Evolutionary conservation across 148 eudicot species (phyloP), one percentile per base, ranked within the genome.

Genomic region (Nepenthes mirabilis): DNA sequence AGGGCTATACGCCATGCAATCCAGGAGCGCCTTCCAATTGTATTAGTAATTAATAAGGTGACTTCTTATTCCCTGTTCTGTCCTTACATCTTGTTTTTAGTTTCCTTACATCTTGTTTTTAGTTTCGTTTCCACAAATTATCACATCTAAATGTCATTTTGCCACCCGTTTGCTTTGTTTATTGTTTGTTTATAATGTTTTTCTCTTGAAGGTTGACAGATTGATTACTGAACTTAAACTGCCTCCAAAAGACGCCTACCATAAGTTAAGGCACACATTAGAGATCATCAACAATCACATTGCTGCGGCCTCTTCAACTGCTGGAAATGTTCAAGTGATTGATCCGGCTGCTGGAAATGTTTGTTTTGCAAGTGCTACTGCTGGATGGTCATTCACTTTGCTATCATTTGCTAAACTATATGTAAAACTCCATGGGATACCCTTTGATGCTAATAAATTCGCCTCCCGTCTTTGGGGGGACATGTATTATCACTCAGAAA

Each of bases 391-490:
- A 34, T 94, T 94, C 70, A 94, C 97, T 47, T 66, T 94, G 72
- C 99, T 81, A 48, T 89, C 99, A 57, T 94, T 89, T 78, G 99
- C 99, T 9, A 94, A 94, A 73, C 77, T 89, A 32, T 94, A 94
- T 73, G 95, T 82, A 9, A 94, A 89, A 60, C 82, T 94, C 51
- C 99, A 94, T 61, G 99, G 99, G 14, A 78, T 89, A 66, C 75
- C 95, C 51, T 84, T 94, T 72, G 99, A 94, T 78, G 91, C 99
- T 33, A 74, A 60, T 56, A 82, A 89, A 74, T 94, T 94, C 72
- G 97, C 99, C 43, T 72, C 95, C 52, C 87, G 97, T 37, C 91
- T 94, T 63, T 94, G 99, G 99, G 99, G 99, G 50, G 99, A 94
- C 60, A 63, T 64, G 72, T 89, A 89, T 69, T 94, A 74, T 60